Base-by-base conservation (phyloP, 2,329 filamentous ascomycete genomes). In the Epicoccum nigrum region DNA sequence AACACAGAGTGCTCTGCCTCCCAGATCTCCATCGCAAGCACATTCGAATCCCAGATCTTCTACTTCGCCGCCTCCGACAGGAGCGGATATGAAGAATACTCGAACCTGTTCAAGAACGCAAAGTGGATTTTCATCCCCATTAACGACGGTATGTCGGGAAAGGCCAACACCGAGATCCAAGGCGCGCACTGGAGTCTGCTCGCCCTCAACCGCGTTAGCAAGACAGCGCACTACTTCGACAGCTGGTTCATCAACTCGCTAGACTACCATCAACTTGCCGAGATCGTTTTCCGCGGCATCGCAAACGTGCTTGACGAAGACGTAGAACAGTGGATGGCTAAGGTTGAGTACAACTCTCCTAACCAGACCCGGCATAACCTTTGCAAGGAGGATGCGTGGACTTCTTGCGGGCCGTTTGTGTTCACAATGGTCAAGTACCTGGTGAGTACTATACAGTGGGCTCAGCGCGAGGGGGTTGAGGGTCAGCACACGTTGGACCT, bases 71-170 rank as follows among this genome's bases (percentile, higher is more conserved):
- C 31, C 1, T 35, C 32, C 1, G 40, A 35, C 1, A 16, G 31
- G 3, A 46, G 1, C 8, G 15, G 53, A 19, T 59, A 57, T 15
- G 46, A 50, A 19, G 44, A 51, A 4, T 54, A 60, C 25, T 15
- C 39, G 13, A 7, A 55, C 51, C 28, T 16, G 5, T 58, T 66
- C 13, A 12, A 38, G 0, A 38, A 57, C 40, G 60, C 58, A 42
- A 41, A 43, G 4, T 69, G 56, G 56, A 68, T 69, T 12, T 61
- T 69, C 34, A 23, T 69, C 11, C 51, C 61, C 7, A 37, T 65
- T 40, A 68, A 68, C 46, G 56, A 68, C 46, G 66, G 51, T 4
- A 53, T 60, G 16, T 27, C 23, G 5, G 46, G 32, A 7, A 44
- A 25, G 1, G 13, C 30, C 15, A 33, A 48, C 11, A 43, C 35